Conservation (phyloP, 306 rosid species). For the Prunus armeniaca region DNA sequence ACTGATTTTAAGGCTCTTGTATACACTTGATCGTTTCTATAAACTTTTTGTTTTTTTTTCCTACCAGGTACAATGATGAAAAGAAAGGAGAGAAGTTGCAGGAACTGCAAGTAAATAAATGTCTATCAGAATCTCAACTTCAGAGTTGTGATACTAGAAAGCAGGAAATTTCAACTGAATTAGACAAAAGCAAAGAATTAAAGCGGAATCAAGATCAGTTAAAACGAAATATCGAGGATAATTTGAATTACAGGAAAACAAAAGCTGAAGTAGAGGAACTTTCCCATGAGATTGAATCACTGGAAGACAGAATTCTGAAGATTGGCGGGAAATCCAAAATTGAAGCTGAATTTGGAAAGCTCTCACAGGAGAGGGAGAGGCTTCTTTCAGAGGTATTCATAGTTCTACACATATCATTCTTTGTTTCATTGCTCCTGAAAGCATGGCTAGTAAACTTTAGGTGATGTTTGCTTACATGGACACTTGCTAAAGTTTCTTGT, state of each 20-base stretch:
- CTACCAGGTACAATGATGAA: constrained; percentile 55
- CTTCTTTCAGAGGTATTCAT: constrained; percentile 74
- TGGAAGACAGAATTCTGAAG: constrained; percentile 68
- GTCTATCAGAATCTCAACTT: constrained; percentile 57
- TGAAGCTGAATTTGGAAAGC: constrained; percentile 62
- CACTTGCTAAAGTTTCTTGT: background rate
- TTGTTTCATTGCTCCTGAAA: constrained; percentile 1
- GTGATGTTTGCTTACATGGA: background rate
- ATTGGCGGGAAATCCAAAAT: constrained; percentile 52
- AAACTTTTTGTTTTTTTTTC: constrained; percentile 16
- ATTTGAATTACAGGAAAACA: constrained; percentile 77
- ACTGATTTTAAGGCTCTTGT: constrained; percentile 7
- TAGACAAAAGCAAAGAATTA: constrained; percentile 54
- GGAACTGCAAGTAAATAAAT: constrained; percentile 67
- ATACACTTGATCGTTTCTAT: constrained; percentile 25
- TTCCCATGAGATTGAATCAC: constrained; percentile 56
- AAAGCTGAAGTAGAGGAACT: constrained; percentile 77
- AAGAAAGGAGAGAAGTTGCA: constrained; percentile 70
- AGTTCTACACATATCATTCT: constrained; percentile 14
- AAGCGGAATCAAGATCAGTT: constrained; percentile 52
- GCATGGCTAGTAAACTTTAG: background rate
- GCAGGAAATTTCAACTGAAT: constrained; percentile 59
- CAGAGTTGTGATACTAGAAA: constrained; percentile 54
- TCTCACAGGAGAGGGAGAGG: constrained; percentile 75
- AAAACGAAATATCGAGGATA: constrained; percentile 72